These are phyloP conservation scores for Cytospora paraplurivora DNA, from an alignment of 2,329 filamentous ascomycete species.

Conservation along the genomic window DNA sequence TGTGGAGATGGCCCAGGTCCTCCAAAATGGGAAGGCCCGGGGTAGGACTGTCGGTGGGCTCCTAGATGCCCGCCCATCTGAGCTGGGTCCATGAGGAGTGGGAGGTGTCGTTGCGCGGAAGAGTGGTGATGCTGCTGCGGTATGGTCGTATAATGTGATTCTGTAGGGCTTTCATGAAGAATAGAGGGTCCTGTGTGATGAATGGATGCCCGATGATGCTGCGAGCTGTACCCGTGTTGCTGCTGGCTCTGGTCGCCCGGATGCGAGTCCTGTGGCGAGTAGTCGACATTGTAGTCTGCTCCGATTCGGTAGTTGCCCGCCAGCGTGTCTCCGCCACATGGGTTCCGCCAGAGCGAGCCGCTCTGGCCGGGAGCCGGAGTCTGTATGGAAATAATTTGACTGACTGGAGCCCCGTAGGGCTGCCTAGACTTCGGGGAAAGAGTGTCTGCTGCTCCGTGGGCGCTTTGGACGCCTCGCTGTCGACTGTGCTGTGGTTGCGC, in stretches of 20 bases:
- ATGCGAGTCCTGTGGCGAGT: constrained; percentile 68
- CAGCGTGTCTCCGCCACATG: constrained; percentile 72
- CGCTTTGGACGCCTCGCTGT: constrained; percentile 37
- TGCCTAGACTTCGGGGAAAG: constrained; percentile 41
- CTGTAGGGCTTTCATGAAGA: constrained; percentile 47
- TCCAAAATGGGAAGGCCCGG: constrained; percentile 57
- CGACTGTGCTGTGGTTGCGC: constrained; percentile 35
- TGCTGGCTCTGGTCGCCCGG: constrained; percentile 65
- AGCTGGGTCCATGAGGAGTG: constrained; percentile 58
- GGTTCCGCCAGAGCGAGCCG: constrained; percentile 76
- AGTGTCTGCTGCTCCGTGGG: constrained; percentile 33
- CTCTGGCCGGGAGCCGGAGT: constrained; percentile 71
- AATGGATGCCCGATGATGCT: constrained; percentile 51
- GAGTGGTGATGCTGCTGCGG: constrained; percentile 48
- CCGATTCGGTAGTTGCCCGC: constrained; percentile 73
- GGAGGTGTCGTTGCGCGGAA: constrained; percentile 50
- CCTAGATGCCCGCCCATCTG: constrained; percentile 55
- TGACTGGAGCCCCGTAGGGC: constrained; percentile 56
- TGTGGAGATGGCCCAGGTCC: constrained; percentile 48
- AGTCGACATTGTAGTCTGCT: constrained; percentile 73
- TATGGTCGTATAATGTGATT: constrained; percentile 44
- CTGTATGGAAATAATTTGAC: constrained; percentile 62
- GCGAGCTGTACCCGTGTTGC: constrained; percentile 62
- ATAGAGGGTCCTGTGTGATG: constrained; percentile 50
- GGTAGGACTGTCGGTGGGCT: constrained; percentile 51